Evolutionary conservation across 768 basidiomycete genomes (phyloP).

Genomic region (Coprinellus micaceus): DNA sequence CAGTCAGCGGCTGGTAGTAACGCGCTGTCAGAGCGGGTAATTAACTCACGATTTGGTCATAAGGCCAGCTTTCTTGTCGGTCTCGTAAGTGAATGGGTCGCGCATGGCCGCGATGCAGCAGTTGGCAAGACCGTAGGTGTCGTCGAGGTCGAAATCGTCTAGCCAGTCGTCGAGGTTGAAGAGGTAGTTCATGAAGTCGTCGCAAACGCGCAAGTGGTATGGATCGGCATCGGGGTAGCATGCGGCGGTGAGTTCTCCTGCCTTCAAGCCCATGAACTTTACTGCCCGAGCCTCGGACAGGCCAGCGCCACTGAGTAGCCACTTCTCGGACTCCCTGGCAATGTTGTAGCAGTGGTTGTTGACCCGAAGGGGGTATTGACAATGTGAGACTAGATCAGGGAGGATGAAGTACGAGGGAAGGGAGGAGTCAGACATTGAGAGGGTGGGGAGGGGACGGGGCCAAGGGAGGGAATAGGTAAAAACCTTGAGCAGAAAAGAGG

Average conservation of each 20-base stretch:
- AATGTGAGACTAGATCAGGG: conserved; percentile 52
- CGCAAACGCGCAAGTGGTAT: conserved; percentile 59
- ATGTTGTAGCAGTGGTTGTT: conserved; percentile 40
- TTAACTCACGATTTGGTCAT: conserved; percentile 21
- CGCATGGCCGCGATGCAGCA: conserved; percentile 22
- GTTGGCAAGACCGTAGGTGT: conserved; percentile 17
- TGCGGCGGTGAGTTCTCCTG: conserved; percentile 61
- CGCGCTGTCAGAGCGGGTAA: background rate
- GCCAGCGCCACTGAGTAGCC: conserved; percentile 44
- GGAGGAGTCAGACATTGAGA: background rate
- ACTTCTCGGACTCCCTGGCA: conserved; percentile 43
- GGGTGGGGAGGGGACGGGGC: background rate
- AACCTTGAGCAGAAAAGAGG: background rate
- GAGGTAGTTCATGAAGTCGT: conserved; percentile 65
- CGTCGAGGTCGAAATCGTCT: conserved; percentile 19
- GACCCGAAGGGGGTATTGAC: conserved; percentile 40
- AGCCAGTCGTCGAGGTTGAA: conserved; percentile 43
- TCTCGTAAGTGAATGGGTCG: conserved; percentile 16
- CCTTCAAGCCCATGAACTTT: conserved; percentile 56
- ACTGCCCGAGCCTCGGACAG: conserved; percentile 37
- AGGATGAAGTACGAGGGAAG: conserved; percentile 40
- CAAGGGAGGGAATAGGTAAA: background rate
- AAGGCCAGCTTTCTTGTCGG: conserved; percentile 19
- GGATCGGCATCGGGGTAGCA: conserved; percentile 56
- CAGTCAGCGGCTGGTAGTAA: background rate